Evolutionary conservation across 352 stramenopile genomes (phyloP), one percentile per base, ranked within the genome.

Genomic region (Pythium biforme): DNA sequence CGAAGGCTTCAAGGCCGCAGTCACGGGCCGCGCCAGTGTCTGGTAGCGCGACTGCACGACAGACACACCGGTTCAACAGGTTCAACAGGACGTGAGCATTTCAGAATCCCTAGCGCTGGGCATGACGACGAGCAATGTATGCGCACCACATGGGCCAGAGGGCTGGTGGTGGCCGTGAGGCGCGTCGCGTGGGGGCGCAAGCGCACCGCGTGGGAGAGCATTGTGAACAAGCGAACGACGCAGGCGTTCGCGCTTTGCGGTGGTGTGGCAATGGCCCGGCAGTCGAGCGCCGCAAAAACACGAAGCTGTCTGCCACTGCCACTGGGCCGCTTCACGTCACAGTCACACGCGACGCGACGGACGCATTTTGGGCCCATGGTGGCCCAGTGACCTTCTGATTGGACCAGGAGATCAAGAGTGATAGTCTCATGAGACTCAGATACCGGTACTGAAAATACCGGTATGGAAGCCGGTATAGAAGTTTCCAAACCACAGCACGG

Each of bases 11-110:
- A 68, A 22, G 10, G 64, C 56, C 23, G 61, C 41, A 19, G 73
- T 29, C 15, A 45, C 37, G 11, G 81, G 78, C 56, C 78, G 80
- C 33, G 70, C 68, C 43, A 91, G 79, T 40, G 78, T 89, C 66
- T 91, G 82, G 61, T 83, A 89, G 54, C 76, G 59, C 23, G 76
- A 53, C 72, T 88, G 52, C 23, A 14, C 25, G 37, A 20, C 37
- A 43, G 4, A 20, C 14, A 43, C 37, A 7, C 37, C n/a, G n/a
- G n/a, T n/a, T n/a, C n/a, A n/a, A n/a, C n/a, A n/a, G n/a, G n/a
- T n/a, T n/a, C n/a, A n/a, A n/a, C n/a, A n/a, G n/a, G n/a, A n/a
- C n/a, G n/a, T n/a, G n/a, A n/a, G n/a, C n/a, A n/a, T n/a, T n/a
- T n/a, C n/a, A n/a, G n/a, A n/a, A n/a, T n/a, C n/a, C n/a, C n/a